Percentiles rank a stretch among this genome's conserved stretches.
These are phyloP conservation scores for Nannizziopsis barbatae DNA, from an alignment of 2,329 filamentous ascomycete genomes.

Conservation along the genomic window DNA sequence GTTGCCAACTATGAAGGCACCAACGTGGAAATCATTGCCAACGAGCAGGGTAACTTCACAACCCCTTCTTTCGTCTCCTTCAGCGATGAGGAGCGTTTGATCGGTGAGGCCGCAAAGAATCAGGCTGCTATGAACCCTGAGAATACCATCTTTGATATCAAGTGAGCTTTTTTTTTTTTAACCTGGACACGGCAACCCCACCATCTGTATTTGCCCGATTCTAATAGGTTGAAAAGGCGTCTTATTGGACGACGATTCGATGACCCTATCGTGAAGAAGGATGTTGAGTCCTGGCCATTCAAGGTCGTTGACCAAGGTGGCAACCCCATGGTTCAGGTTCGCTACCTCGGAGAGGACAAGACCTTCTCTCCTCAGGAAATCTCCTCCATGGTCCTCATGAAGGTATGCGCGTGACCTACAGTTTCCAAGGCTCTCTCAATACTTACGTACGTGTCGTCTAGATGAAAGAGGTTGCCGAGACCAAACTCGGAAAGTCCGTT, in stretches of 20 bases:
- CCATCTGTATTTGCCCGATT: background rate
- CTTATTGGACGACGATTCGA: conserved; percentile 93
- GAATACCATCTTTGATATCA: conserved; percentile 99
- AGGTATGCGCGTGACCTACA: conserved; percentile 49
- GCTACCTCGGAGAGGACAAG: conserved; percentile 93
- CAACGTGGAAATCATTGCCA: conserved; percentile 99
- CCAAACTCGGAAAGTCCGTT: conserved; percentile 97
- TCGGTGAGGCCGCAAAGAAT: conserved; percentile 99
- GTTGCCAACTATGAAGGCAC: conserved; percentile 98
- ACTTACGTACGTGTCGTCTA: conserved; percentile 30
- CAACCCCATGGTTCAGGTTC: conserved; percentile 84
- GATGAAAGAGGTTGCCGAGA: conserved; percentile 99
- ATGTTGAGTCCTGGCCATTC: conserved; percentile 98
- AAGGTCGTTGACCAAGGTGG: conserved; percentile 86
- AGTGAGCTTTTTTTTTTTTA: conserved; percentile 49
- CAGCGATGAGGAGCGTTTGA: conserved; percentile 96
- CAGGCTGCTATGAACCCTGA: conserved; percentile 98
- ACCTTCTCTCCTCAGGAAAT: conserved; percentile 96
- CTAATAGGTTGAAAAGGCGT: conserved; percentile 50
- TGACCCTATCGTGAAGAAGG: conserved; percentile 96
- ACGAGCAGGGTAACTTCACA: conserved; percentile 98
- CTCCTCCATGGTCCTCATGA: conserved; percentile 95
- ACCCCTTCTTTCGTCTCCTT: conserved; percentile 99
- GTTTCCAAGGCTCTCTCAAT: background rate
- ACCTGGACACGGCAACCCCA: background rate